Evolutionary conservation across 2,329 filamentous ascomycete genomes (phyloP).

Genomic region (Cucurbitaria berberidis): DNA sequence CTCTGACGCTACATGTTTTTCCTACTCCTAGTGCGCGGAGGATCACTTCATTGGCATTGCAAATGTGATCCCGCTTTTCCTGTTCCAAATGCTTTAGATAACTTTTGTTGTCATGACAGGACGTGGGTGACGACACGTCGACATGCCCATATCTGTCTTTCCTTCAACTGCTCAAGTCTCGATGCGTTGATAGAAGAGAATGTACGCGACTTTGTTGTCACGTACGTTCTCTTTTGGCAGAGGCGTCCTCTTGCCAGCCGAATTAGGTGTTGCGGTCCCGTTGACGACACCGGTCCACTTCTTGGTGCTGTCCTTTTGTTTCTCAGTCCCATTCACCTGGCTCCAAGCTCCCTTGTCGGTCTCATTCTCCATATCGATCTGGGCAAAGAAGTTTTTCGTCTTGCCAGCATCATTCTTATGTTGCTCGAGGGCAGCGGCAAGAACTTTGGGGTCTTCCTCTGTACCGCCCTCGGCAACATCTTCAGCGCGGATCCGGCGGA

Average conservation of each 20-base stretch:
- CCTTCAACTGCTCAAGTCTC: slow-evolving; percentile 31
- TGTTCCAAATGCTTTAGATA: no score
- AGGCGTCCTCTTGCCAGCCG: slow-evolving; percentile 60
- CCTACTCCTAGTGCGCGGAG: no score
- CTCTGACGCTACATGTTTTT: background rate
- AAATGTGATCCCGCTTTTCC: no score
- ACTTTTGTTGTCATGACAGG: no score
- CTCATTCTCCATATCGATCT: slow-evolving; percentile 63
- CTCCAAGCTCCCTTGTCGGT: slow-evolving; percentile 79
- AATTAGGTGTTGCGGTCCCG: slow-evolving; percentile 62
- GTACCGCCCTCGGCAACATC: slow-evolving; percentile 87
- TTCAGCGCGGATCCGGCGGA: slow-evolving; percentile 82
- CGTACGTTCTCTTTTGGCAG: slow-evolving; percentile 64
- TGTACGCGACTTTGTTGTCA: slow-evolving; percentile 96
- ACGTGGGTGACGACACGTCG: background rate
- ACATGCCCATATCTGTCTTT: background rate
- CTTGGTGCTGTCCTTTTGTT: slow-evolving; percentile 65
- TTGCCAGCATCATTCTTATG: slow-evolving; percentile 64
- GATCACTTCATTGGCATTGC: no score
- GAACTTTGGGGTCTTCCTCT: slow-evolving; percentile 76
- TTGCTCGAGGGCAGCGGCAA: slow-evolving; percentile 69
- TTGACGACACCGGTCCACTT: slow-evolving; percentile 70
- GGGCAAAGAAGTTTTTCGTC: slow-evolving; percentile 76
- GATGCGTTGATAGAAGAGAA: slow-evolving; percentile 91
- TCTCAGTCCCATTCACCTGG: slow-evolving; percentile 73